Base-by-base conservation (phyloP, 495 filamentous ascomycete genomes). In the Tuber indicum region DNA sequence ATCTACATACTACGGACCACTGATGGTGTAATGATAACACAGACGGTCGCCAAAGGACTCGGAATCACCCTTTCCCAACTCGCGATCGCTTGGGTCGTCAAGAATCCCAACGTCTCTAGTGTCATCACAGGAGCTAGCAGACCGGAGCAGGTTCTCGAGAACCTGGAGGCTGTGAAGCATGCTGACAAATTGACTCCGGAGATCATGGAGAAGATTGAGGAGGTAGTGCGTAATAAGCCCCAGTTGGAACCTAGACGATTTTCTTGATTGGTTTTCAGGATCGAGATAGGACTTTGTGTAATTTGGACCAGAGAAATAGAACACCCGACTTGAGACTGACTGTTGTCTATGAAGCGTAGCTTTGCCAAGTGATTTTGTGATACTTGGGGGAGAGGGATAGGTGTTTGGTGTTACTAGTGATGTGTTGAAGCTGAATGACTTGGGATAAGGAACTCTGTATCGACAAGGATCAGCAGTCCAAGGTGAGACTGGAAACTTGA, bases 121-220 rank as follows among this genome's bases (percentile, higher is more conserved):
- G 91, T 92, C 78, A 94, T 96, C 84, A 93, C 90, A 1, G 93
- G 92, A 26, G 93, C 93, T 1, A 92, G 90, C 78, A 86, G 87
- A 71, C 86, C 89, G 19, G 89, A 91, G 85, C 92, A 96, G 85
- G 87, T 96, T 23, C 88, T 88, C 71, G 90, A 94, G 81, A 92
- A 91, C 75, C 85, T 93, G 58, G 85, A 87, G 79, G 89, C 91
- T 66, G 74, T 96, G 72, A 86, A 86, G 19, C 84, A 90, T 12
- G 84, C 90, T 52, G 87, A 91, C 7, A 89, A 88, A 83, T 82
- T 94, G 78, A 92, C 91, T 3, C 87, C 88, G 0, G 91, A 91
- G 81, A 85, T 93, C 39, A 83, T 94, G 86, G 86, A 87, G 52
- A 87, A 91, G 86, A 93, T 94, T 83, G 91, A 94, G 76, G 86